A percentile compares a stretch with the other conserved stretches of the same genome.
Conservation (phyloP, 768 basidiomycete species). For the Tylopilus vinaceipallidus region DNA sequence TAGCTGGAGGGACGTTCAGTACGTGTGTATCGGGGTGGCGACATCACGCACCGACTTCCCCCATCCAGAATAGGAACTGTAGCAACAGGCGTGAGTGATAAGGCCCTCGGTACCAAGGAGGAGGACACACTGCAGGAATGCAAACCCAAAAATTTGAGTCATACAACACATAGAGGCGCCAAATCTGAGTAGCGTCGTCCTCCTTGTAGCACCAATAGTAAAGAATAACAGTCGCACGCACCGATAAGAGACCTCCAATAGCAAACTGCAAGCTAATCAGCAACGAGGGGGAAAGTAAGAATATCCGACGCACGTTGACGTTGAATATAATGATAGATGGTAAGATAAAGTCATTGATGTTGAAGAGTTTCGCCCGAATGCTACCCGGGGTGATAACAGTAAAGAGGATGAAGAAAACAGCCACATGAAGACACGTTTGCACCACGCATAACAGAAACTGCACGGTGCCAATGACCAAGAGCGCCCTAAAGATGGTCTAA, state of each 20-base stretch:
- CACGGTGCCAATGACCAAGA: slow-evolving; percentile 12
- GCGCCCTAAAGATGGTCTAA: neutral
- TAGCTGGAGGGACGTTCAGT: slow-evolving; percentile 7
- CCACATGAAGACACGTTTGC: slow-evolving; percentile 5
- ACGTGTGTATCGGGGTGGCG: neutral
- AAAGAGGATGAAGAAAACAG: slow-evolving; percentile 3
- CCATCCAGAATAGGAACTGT: slow-evolving; percentile 20
- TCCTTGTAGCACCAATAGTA: neutral
- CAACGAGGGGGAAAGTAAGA: no score
- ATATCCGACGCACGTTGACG: slow-evolving; percentile 13
- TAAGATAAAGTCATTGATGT: neutral
- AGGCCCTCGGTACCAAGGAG: neutral
- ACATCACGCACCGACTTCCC: slow-evolving; percentile 15
- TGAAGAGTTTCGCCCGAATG: no score
- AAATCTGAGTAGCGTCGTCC: slow-evolving; percentile 18
- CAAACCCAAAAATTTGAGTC: slow-evolving; percentile 10
- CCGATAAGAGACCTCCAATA: slow-evolving; percentile 16
- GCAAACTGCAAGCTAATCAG: slow-evolving; percentile 11
- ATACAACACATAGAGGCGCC: slow-evolving; percentile 25
- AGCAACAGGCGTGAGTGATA: neutral
- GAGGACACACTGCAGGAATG: slow-evolving; percentile 15
- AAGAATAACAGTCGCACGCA: slow-evolving; percentile 1
- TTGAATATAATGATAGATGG: slow-evolving; percentile 5
- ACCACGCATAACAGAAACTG: slow-evolving; percentile 18
- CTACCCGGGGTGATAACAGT: neutral